Conservation (phyloP, 768 basidiomycete genomes). For the Neoboletus subvelutipes region DNA sequence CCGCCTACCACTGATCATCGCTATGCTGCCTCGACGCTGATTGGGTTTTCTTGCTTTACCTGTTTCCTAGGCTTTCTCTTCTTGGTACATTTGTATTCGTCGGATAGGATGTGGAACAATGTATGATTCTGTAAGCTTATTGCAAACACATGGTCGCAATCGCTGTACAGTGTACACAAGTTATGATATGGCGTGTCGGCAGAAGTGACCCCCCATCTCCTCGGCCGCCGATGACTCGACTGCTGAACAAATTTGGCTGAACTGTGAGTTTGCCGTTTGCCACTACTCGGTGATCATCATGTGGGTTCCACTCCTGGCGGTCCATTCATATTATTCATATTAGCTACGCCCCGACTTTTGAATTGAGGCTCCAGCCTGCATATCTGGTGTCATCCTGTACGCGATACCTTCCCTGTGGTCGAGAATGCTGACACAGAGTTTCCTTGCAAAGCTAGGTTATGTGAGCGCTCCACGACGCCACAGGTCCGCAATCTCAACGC, state of each 20-base stretch:
- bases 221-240: not conserved
- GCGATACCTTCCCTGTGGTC: not conserved
- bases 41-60: conserved; percentile 10
- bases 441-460: conserved; percentile 3
- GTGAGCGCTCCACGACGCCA: conserved; percentile 24
- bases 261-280: not conserved
- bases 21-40: conserved; percentile 6
- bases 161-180: no score
- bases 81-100: conserved; percentile 26
- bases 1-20: conserved; percentile 9
- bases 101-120: conserved; percentile 23
- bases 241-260: not conserved
- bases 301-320: not conserved
- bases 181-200: not conserved
- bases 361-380: not conserved
- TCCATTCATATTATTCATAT: not conserved
- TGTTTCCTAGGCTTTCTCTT: conserved; percentile 11
- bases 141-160: not conserved
- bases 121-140: conserved; percentile 19
- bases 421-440: conserved; percentile 6
- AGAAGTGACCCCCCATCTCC: not conserved
- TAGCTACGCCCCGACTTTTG: not conserved
- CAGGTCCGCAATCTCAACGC: conserved; percentile 15
- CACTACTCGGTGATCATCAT: conserved; percentile 1
- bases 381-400: conserved; percentile 2